These are phyloP conservation scores for Vanilla planifolia DNA, from an alignment of 106 monocot genomes.

Conservation along the genomic window DNA sequence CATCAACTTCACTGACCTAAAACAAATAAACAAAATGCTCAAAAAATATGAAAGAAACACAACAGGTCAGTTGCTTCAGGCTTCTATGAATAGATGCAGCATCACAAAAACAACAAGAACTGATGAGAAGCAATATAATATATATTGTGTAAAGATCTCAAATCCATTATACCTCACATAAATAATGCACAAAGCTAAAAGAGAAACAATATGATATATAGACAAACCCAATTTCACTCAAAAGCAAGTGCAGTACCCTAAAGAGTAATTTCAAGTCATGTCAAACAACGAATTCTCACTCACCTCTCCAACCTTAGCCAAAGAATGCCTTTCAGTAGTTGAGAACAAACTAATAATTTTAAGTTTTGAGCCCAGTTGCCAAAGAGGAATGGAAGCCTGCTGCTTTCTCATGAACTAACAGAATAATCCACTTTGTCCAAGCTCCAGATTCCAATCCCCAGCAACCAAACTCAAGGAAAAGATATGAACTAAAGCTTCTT, in stretches of 20 bases:
- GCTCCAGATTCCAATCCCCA: background rate
- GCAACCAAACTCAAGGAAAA: background rate
- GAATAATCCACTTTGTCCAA: too few relatives aligned
- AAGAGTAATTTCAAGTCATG: constrained; percentile 1
- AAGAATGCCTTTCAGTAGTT: background rate
- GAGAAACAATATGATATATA: too few relatives aligned
- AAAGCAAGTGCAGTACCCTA: background rate
- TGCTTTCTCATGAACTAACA: background rate
- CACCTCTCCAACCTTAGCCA: background rate
- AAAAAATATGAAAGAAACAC: too few relatives aligned
- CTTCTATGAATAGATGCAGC: too few relatives aligned
- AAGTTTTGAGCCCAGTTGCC: too few relatives aligned
- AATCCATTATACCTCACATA: background rate
- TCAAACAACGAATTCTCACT: background rate
- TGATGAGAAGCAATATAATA: too few relatives aligned
- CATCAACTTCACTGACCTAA: too few relatives aligned
- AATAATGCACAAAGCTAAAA: constrained; percentile 1
- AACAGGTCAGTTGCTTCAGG: too few relatives aligned
- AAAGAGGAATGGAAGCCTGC: background rate
- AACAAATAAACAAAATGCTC: too few relatives aligned
- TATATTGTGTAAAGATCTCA: too few relatives aligned
- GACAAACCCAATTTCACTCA: too few relatives aligned
- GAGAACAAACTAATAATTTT: background rate
- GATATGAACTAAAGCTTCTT: constrained; percentile 53
- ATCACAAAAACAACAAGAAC: too few relatives aligned